These are phyloP conservation scores for Trichoderma oligosporum DNA, from an alignment of 2,329 filamentous ascomycete genomes.

Conservation along the genomic window DNA sequence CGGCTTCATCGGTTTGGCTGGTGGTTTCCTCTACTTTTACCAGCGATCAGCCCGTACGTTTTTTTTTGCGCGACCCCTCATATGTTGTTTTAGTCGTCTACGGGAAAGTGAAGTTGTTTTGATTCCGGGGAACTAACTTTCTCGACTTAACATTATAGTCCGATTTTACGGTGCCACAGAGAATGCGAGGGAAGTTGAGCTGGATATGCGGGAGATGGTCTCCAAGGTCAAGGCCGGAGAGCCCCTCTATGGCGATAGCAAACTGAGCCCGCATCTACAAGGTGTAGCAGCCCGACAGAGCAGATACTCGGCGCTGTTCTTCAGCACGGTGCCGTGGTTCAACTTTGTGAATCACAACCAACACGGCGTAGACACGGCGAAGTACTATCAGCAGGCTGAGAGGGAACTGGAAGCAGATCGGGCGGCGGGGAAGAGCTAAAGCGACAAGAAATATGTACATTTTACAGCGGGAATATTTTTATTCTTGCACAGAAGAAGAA, in stretches of 20 bases:
- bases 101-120: too few relatives aligned
- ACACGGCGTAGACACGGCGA: slow-evolving; percentile 96
- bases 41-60: slow-evolving; percentile 74
- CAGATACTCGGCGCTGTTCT: slow-evolving; percentile 79
- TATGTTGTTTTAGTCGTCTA: neutral
- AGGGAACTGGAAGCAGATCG: slow-evolving; percentile 80
- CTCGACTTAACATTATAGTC: slow-evolving; percentile 48
- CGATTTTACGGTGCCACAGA: slow-evolving; percentile 95
- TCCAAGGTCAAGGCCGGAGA: slow-evolving; percentile 89
- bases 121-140: neutral
- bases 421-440: slow-evolving; percentile 17
- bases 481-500: neutral
- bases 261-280: slow-evolving; percentile 82
- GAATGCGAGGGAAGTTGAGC: slow-evolving; percentile 84
- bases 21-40: slow-evolving; percentile 83
- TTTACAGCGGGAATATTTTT: slow-evolving; percentile 1
- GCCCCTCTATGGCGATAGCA: slow-evolving; percentile 79
- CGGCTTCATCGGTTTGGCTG: slow-evolving; percentile 66
- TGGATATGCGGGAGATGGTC: slow-evolving; percentile 99
- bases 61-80: neutral
- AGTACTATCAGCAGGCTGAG: slow-evolving; percentile 97
- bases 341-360: slow-evolving; percentile 96
- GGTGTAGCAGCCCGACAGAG: slow-evolving; percentile 90
- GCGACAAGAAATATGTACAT: slow-evolving; percentile 4
- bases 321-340: slow-evolving; percentile 88